Conservation (phyloP, 306 rosid genomes). For the Quercus bicolor region DNA sequence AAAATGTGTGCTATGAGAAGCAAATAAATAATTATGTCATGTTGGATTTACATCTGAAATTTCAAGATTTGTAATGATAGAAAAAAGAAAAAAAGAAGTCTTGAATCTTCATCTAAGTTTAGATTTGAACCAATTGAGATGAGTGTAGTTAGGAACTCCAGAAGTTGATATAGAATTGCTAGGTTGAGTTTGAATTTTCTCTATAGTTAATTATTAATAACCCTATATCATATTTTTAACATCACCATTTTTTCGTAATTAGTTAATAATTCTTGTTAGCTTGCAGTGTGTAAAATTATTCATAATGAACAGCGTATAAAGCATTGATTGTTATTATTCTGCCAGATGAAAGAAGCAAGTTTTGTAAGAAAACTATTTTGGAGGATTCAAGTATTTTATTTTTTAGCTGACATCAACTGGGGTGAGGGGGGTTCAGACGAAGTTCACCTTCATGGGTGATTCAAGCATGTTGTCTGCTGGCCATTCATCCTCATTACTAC, state of each 20-base stretch:
- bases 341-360: not conserved
- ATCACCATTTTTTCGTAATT: not conserved
- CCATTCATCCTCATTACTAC: not conserved
- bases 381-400: too few relatives aligned
- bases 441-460: not conserved
- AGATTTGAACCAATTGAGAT: not conserved
- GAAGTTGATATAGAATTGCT: not conserved
- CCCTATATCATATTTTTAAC: not conserved
- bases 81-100: too few relatives aligned
- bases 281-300: not conserved
- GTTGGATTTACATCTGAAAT: not conserved
- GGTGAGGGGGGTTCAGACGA: too few relatives aligned
- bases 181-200: not conserved
- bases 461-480: not conserved
- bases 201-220: not conserved
- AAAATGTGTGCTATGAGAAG: not conserved
- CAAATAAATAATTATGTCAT: not conserved
- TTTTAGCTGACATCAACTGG: too few relatives aligned
- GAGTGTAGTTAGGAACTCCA: not conserved
- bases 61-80: not conserved
- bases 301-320: not conserved
- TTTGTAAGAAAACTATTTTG: not conserved
- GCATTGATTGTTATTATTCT: not conserved
- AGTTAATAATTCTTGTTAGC: not conserved
- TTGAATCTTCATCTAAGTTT: not conserved